Percentiles rank a stretch among this genome's conserved stretches.
Conservation (phyloP, 345 rosid species). For the Draba incana region DNA sequence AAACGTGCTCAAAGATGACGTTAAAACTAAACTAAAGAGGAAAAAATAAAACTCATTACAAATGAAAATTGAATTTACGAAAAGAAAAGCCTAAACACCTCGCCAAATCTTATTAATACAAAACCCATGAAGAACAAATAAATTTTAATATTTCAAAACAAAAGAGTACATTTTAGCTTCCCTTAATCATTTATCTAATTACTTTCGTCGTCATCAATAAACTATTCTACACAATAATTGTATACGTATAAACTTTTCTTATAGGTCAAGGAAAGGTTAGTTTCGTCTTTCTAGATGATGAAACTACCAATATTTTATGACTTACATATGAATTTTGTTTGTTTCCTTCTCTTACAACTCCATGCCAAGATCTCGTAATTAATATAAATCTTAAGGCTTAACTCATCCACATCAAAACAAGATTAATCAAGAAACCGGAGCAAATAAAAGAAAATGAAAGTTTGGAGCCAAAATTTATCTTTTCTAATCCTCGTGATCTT, state of each 20-base stretch:
- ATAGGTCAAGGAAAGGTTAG: conserved; percentile 33
- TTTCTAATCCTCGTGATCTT: conserved; percentile 25
- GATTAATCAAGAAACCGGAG: conserved; percentile 20
- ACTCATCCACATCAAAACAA: conserved; percentile 21
- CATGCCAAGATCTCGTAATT: conserved; percentile 30
- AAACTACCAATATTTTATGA: conserved; percentile 18
- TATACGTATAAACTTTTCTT: conserved; percentile 2
- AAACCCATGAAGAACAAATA: no score
- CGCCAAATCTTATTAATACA: neutral
- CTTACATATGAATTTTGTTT: neutral
- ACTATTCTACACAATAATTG: neutral
- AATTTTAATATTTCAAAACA: no score
- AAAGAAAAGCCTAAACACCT: neutral
- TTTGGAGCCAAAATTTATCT: conserved; percentile 22
- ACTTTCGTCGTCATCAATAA: neutral
- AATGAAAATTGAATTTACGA: neutral
- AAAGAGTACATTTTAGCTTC: no score
- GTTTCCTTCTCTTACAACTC: conserved; percentile 27
- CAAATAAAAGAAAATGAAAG: conserved; percentile 15
- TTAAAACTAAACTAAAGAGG: neutral
- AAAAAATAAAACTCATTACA: neutral
- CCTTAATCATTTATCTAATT: neutral
- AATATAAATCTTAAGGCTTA: conserved; percentile 25
- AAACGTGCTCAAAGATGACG: conserved; percentile 3
- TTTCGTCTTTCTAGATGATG: conserved; percentile 15